phyloP scores from a whole-genome alignment of 306 rosid species.

The Prunus armeniaca region DNA sequence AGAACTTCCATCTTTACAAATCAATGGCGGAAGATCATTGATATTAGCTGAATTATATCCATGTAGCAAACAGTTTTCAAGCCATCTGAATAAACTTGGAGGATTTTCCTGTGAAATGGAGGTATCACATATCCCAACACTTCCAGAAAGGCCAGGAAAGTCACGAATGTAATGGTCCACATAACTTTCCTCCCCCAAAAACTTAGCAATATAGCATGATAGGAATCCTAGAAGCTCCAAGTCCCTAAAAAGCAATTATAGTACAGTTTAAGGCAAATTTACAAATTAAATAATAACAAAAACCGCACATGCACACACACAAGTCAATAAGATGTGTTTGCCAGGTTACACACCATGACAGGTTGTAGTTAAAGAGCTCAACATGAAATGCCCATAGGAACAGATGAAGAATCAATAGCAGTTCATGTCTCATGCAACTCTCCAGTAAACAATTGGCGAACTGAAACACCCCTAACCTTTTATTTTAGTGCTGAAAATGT shows the following conservation, averaged over 20 bases:
- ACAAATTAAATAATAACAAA: background rate
- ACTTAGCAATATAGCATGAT: slow-evolving; percentile 67
- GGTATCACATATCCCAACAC: slow-evolving; percentile 34
- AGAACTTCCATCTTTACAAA: slow-evolving; percentile 60
- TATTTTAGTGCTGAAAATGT: background rate
- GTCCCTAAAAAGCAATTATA: slow-evolving; percentile 53
- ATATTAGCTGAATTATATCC: slow-evolving; percentile 53
- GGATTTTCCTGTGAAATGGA: slow-evolving; percentile 48
- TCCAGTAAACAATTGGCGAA: slow-evolving; percentile 7
- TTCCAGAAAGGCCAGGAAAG: slow-evolving; percentile 69
- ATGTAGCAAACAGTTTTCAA: slow-evolving; percentile 71
- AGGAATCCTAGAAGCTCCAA: slow-evolving; percentile 71
- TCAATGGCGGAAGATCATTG: slow-evolving; percentile 64
- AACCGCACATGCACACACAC: background rate
- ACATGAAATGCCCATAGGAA: slow-evolving; percentile 22
- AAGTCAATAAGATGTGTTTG: background rate
- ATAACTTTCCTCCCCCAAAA: slow-evolving; percentile 68
- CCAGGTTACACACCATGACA: background rate
- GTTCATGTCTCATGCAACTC: slow-evolving; percentile 10
- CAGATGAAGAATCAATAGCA: slow-evolving; percentile 5
- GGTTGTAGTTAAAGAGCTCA: slow-evolving; percentile 2
- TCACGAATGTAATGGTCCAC: slow-evolving; percentile 88
- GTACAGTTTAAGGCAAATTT: background rate
- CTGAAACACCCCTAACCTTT: slow-evolving; percentile 9
- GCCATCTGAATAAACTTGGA: slow-evolving; percentile 93